Conservation (phyloP, 208 protist genomes). For the Leishmania amazonensis region DNA sequence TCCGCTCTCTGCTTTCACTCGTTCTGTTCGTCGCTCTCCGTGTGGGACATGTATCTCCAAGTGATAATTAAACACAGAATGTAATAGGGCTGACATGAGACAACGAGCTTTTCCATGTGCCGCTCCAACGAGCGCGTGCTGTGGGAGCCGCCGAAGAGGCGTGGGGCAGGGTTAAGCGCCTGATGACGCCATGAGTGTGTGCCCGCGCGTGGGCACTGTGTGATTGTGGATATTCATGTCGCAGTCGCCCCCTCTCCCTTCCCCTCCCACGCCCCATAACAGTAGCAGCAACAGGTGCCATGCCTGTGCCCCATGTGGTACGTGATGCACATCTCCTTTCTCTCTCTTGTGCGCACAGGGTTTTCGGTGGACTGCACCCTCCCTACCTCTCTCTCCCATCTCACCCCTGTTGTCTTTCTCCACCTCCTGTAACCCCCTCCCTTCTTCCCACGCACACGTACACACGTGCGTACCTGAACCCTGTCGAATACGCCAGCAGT, state of each 20-base stretch:
- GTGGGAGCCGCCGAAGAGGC: not conserved
- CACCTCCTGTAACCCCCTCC: not conserved
- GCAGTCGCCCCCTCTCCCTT: not conserved
- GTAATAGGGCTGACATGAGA: not conserved
- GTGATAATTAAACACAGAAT: not conserved
- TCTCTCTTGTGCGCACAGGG: not conserved
- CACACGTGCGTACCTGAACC: constrained; percentile 3
- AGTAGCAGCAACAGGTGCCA: not conserved
- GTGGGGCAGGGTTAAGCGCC: not conserved
- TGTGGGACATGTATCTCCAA: not conserved
- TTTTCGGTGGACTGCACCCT: not conserved
- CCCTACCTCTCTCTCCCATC: not conserved
- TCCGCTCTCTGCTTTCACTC: not conserved
- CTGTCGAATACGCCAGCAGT: not conserved
- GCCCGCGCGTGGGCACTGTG: not conserved
- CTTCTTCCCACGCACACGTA: constrained; percentile 11
- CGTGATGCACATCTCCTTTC: not conserved
- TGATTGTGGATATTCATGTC: not conserved
- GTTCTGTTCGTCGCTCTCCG: not conserved
- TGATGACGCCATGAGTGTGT: not conserved
- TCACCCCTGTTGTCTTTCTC: not conserved
- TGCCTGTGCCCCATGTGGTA: not conserved
- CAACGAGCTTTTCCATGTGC: too few species aligned
- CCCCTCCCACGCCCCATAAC: not conserved
- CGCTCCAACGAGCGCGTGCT: not conserved